Evolutionary conservation across 495 filamentous ascomycete genomes (phyloP).

Genomic region (Penicillium silybi): DNA sequence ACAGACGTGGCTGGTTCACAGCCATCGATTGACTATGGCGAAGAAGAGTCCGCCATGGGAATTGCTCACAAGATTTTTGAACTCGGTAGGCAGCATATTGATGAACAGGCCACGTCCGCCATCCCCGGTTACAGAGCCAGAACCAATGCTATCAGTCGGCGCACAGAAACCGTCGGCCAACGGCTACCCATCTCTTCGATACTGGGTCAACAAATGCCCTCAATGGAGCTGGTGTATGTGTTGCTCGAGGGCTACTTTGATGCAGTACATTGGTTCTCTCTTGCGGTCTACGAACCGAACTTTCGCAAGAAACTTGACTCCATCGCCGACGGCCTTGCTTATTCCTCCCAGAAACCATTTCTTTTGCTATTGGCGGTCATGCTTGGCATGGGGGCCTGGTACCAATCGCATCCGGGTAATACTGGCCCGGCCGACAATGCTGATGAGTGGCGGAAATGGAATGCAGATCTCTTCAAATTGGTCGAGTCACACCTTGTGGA

Average conservation of each 20-base stretch:
- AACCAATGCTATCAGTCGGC: too few species aligned
- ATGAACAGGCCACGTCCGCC: too few species aligned
- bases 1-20: too few species aligned
- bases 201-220: conserved; percentile 21
- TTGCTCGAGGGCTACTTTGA: conserved; percentile 32
- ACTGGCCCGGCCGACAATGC: too few species aligned
- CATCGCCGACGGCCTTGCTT: conserved; percentile 24
- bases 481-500: conserved; percentile 26
- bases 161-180: too few species aligned
- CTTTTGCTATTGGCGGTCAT: conserved; percentile 25
- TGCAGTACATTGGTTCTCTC: conserved; percentile 34
- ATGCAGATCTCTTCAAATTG: conserved; percentile 13
- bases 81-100: too few species aligned
- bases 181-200: conserved; percentile 22
- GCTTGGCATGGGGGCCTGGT: conserved; percentile 32
- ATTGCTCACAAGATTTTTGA: too few species aligned
- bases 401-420: conserved; percentile 19
- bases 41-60: too few species aligned
- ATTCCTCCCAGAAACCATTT: conserved; percentile 24
- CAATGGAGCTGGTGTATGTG: conserved; percentile 11
- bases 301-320: conserved; percentile 23
- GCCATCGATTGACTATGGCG: too few species aligned
- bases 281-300: conserved; percentile 29
- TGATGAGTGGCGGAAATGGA: conserved; percentile 15
- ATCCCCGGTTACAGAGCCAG: too few species aligned